Evolutionary conservation across 2,329 filamentous ascomycete species (phyloP).

Genomic region (Aureobasidium sp.): DNA sequence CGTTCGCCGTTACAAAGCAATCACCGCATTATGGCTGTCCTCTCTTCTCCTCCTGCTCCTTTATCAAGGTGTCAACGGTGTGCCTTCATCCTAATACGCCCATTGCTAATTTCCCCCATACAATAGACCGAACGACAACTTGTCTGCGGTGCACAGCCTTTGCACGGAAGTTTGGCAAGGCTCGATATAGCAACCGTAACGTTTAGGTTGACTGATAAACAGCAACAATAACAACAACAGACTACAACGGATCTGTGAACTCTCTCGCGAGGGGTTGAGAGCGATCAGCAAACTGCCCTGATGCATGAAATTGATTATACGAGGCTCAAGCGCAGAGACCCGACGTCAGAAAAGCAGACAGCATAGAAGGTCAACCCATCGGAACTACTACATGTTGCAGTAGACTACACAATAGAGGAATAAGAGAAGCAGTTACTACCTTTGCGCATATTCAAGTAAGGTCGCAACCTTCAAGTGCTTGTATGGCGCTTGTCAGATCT

Average conservation of each 20-base stretch:
- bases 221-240: conserved; percentile 6
- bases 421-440: too few species aligned
- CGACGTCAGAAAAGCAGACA: not conserved
- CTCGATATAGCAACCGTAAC: conserved; percentile 1
- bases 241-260: not conserved
- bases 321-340: not conserved
- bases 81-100: not conserved
- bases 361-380: too few species aligned
- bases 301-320: not conserved
- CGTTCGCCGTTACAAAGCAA: not conserved
- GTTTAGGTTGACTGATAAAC: not conserved
- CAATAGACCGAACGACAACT: not conserved
- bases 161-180: not conserved
- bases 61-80: conserved; percentile 6
- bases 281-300: not conserved
- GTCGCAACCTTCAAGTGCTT: not conserved
- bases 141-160: not conserved
- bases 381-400: not conserved
- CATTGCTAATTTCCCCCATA: conserved; percentile 3
- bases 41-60: not conserved
- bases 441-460: not conserved
- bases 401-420: not conserved
- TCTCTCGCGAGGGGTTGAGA: not conserved
- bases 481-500: not conserved
- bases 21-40: not conserved